A percentile compares a stretch with the other conserved stretches of the same genome.
Conservation (phyloP, 352 stramenopile species). For the Blastocystis sp. region DNA sequence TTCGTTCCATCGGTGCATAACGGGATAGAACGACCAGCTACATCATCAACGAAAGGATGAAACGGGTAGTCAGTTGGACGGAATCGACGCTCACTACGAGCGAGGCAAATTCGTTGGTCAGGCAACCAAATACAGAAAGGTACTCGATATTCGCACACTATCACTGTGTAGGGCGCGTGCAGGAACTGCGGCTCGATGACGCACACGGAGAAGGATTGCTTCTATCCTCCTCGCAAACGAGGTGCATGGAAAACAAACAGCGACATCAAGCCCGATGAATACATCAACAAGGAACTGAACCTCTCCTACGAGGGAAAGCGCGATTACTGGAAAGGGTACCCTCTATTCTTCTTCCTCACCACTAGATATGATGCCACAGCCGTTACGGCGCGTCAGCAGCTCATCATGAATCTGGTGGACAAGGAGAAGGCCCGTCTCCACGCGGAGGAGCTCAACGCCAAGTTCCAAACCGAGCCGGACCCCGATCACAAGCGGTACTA, state of each 20-base stretch:
- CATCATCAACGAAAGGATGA: constrained; percentile 71
- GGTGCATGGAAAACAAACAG: constrained; percentile 85
- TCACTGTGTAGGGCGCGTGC: constrained; percentile 77
- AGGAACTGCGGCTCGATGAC: constrained; percentile 89
- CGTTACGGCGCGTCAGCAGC: background rate
- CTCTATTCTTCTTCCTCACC: constrained; percentile 69
- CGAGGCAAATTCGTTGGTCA: constrained; percentile 58
- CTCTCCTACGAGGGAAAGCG: constrained; percentile 91
- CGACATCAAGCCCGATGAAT: constrained; percentile 82
- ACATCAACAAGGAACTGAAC: constrained; percentile 84
- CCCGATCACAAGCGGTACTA: constrained; percentile 52
- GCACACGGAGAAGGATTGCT: constrained; percentile 85
- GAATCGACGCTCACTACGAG: constrained; percentile 69
- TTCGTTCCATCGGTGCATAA: background rate
- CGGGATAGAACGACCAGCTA: constrained; percentile 56
- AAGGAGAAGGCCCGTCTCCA: constrained; percentile 30
- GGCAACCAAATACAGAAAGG: constrained; percentile 70
- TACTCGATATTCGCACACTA: background rate
- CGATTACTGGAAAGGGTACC: constrained; percentile 92
- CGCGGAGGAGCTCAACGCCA: constrained; percentile 44
- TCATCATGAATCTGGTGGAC: constrained; percentile 62
- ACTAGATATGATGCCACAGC: constrained; percentile 24
- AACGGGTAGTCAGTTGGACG: constrained; percentile 69
- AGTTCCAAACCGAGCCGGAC: constrained; percentile 57
- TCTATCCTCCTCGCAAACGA: constrained; percentile 84